Conservation (phyloP, 257 asterid genomes). For the Solanum corneliomulleri region DNA sequence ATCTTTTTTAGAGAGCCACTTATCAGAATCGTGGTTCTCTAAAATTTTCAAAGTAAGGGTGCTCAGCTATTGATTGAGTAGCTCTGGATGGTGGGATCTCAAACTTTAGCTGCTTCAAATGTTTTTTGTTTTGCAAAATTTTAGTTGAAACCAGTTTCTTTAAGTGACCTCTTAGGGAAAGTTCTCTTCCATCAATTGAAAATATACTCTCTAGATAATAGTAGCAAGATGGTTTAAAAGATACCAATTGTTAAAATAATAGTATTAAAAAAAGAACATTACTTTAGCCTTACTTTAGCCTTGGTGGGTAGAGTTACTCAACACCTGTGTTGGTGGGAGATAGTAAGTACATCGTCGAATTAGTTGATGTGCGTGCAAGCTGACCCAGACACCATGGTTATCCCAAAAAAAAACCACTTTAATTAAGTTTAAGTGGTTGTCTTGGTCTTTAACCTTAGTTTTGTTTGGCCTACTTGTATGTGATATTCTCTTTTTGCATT, state of each 20-base stretch:
- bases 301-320: neutral
- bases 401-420: neutral
- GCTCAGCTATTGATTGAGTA: neutral
- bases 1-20: neutral
- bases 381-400: no score
- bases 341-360: neutral
- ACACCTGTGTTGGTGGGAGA: neutral
- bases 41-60: neutral
- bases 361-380: neutral
- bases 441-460: neutral
- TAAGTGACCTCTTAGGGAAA: neutral
- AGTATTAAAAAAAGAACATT: neutral
- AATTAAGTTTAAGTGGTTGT: neutral
- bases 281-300: neutral
- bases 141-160: neutral
- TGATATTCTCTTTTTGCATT: conserved; percentile 10
- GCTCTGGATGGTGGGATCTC: neutral
- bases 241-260: neutral
- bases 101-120: neutral
- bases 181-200: neutral
- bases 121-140: neutral
- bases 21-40: neutral
- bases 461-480: neutral
- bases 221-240: neutral
- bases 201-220: neutral